Evolutionary conservation across 2,329 filamentous ascomycete genomes (phyloP).

Genomic region (Sporothrix brasiliensis): DNA sequence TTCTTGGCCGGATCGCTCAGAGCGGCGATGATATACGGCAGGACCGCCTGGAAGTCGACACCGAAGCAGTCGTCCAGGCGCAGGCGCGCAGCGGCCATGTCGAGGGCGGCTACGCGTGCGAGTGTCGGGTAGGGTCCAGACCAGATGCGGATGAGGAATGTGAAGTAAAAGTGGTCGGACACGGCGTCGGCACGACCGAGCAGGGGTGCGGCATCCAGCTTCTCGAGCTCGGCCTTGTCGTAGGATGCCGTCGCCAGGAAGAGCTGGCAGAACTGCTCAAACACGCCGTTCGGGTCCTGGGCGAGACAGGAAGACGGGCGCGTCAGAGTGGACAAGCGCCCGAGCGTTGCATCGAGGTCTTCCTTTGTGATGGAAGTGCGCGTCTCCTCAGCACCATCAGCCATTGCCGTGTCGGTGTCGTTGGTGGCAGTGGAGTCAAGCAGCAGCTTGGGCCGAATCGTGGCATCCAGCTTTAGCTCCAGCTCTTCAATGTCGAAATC

Average conservation of each 20-base stretch:
- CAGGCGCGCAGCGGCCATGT: slow-evolving; percentile 62
- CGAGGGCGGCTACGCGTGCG: slow-evolving; percentile 69
- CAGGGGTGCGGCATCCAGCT: slow-evolving; percentile 59
- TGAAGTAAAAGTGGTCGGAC: slow-evolving; percentile 68
- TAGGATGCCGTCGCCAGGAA: slow-evolving; percentile 58
- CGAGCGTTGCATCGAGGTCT: slow-evolving; percentile 47
- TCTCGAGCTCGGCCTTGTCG: slow-evolving; percentile 49
- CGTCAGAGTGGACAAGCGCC: slow-evolving; percentile 44
- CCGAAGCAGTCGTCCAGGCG: slow-evolving; percentile 53
- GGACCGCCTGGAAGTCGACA: slow-evolving; percentile 72
- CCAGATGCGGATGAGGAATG: slow-evolving; percentile 76
- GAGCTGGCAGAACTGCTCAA: slow-evolving; percentile 60
- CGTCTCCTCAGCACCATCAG: slow-evolving; percentile 41
- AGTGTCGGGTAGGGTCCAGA: slow-evolving; percentile 70
- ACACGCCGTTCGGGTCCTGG: slow-evolving; percentile 55
- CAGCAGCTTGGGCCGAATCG: slow-evolving; percentile 61
- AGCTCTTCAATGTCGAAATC: slow-evolving; percentile 73
- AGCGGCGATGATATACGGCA: slow-evolving; percentile 79
- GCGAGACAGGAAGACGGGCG: slow-evolving; percentile 51
- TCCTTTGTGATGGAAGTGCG: slow-evolving; percentile 34
- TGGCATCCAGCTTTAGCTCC: slow-evolving; percentile 73
- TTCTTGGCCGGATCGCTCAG: slow-evolving; percentile 74
- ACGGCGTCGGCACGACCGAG: slow-evolving; percentile 59
- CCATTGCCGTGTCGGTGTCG: slow-evolving; percentile 55
- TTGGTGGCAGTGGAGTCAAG: slow-evolving; percentile 47